phyloP scores from a whole-genome alignment of 352 stramenopile genomes.

The Blastocystis sp. region DNA sequence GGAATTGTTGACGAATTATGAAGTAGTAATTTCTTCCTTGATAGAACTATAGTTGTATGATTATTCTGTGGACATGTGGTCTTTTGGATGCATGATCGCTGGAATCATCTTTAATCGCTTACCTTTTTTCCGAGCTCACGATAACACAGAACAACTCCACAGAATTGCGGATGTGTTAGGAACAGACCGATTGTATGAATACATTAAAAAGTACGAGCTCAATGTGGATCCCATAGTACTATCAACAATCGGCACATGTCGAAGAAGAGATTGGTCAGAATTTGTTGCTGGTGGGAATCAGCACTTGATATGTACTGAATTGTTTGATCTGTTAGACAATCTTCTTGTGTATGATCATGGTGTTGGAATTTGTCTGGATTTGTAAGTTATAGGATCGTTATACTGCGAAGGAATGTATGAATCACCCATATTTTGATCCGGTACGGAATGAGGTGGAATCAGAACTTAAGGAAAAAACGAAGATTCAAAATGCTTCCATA shows the following conservation, averaged over 20 bases:
- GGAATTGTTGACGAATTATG: constrained; percentile 80
- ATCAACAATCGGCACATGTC: constrained; percentile 90
- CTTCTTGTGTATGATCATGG: constrained; percentile 76
- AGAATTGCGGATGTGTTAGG: constrained; percentile 95
- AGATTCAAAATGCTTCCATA: not conserved
- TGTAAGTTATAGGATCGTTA: constrained; percentile 91
- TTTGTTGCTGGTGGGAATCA: constrained; percentile 96
- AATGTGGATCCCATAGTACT: constrained; percentile 98
- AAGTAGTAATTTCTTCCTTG: not conserved
- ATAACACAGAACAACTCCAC: constrained; percentile 98
- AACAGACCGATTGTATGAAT: constrained; percentile 95
- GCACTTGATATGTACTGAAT: constrained; percentile 89
- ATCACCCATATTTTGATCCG: constrained; percentile 93
- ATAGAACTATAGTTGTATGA: constrained; percentile 99
- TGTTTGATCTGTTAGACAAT: constrained; percentile 89
- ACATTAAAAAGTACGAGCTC: constrained; percentile 96
- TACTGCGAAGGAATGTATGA: constrained; percentile 95
- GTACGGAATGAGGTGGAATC: constrained; percentile 74
- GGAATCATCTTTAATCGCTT: constrained; percentile 94
- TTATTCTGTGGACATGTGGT: constrained; percentile 99
- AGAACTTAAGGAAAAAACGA: not conserved
- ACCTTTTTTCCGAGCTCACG: constrained; percentile 97
- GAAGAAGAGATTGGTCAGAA: constrained; percentile 96
- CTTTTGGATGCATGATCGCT: constrained; percentile 93
- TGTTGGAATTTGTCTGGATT: constrained; percentile 72